A percentile compares a stretch with the other conserved stretches of the same genome.
Conservation (phyloP, 331 rosid species). For the Rosa hybrid region DNA sequence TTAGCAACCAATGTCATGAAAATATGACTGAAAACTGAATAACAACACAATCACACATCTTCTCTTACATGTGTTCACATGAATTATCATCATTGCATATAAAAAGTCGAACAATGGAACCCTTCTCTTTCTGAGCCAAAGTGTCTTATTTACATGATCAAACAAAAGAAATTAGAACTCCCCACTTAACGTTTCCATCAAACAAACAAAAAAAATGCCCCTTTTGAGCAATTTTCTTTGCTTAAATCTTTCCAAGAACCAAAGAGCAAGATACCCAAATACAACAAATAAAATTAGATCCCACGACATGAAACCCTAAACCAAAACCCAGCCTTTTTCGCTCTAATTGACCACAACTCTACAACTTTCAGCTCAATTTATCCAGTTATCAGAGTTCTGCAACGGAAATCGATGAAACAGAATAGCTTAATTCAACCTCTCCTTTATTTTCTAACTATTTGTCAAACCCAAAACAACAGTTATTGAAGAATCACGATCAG, state of each 20-base stretch:
- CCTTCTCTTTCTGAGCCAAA: neutral
- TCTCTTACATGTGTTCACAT: neutral
- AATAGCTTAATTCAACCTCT: neutral
- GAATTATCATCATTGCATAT: neutral
- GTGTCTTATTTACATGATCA: neutral
- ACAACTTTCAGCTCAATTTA: slow-evolving; percentile 2
- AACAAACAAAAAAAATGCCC: neutral
- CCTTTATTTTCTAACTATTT: neutral
- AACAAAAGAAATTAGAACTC: neutral
- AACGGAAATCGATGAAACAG: neutral
- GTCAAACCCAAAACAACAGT: neutral
- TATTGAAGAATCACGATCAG: neutral
- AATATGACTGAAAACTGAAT: neutral
- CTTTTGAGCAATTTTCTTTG: neutral
- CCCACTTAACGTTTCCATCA: neutral
- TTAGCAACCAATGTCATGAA: slow-evolving; percentile 30
- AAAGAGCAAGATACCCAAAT: neutral
- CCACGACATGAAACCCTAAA: slow-evolving; percentile 30
- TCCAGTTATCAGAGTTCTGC: neutral
- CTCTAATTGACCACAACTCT: slow-evolving; percentile 10
- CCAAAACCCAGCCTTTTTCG: neutral
- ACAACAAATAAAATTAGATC: neutral
- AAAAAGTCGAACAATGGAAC: neutral
- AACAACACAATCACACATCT: neutral
- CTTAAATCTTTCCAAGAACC: neutral